A percentile compares a stretch with the other conserved stretches of the same genome.
These are phyloP conservation scores for Clavispora carvajalis DNA, from an alignment of 805 yeast genomes.

Conservation along the genomic window DNA sequence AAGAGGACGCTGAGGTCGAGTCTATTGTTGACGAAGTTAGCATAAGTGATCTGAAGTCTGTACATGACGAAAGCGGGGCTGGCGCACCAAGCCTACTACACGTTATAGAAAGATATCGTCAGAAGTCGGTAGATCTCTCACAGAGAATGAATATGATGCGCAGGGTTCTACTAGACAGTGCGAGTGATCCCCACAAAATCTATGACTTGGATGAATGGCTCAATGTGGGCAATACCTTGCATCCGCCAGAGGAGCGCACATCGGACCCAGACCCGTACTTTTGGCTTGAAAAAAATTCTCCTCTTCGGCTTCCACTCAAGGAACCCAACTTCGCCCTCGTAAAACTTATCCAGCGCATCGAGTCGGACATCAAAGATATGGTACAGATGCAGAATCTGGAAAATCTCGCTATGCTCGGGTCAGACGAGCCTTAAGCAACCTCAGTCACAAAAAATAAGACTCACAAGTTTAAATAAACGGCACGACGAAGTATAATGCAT, in stretches of 20 bases:
- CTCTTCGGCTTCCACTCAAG: conserved; percentile 61
- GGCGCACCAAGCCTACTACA: not conserved
- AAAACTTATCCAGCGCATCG: conserved; percentile 24
- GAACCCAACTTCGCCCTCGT: conserved; percentile 60
- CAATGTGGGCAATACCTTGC: conserved; percentile 27
- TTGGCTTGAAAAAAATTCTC: conserved; percentile 67
- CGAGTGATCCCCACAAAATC: conserved; percentile 35
- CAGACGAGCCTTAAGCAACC: not conserved
- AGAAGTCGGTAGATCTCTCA: not conserved
- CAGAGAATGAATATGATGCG: conserved; percentile 22
- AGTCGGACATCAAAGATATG: conserved; percentile 16
- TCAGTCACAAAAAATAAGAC: no score
- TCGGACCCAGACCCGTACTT: conserved; percentile 24
- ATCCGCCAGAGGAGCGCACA: conserved; percentile 12
- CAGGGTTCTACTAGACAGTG: conserved; percentile 27
- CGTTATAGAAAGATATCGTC: not conserved
- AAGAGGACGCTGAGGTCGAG: not conserved
- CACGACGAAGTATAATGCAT: no score
- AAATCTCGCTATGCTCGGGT: not conserved
- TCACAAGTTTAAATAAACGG: no score
- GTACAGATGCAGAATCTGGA: conserved; percentile 2
- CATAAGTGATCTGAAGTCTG: not conserved
- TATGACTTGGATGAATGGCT: conserved; percentile 54
- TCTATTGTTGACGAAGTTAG: not conserved
- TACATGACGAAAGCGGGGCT: not conserved